These are phyloP conservation scores for Pythium oligandrum DNA, from an alignment of 352 stramenopile species.

Conservation along the genomic window DNA sequence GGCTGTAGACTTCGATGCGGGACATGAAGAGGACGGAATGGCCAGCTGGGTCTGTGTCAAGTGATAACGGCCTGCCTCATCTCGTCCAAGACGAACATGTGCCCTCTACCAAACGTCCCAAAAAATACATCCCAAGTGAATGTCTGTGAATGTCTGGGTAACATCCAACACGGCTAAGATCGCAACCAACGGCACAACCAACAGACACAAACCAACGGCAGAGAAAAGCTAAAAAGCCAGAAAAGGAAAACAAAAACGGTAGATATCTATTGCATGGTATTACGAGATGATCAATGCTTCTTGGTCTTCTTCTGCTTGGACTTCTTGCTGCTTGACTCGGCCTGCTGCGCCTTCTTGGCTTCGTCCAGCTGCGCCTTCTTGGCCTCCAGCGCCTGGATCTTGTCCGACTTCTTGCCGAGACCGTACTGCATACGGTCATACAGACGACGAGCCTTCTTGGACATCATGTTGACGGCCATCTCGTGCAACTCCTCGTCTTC, in stretches of 20 bases:
- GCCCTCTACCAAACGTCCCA: too few species aligned
- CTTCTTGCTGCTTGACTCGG: constrained; percentile 24
- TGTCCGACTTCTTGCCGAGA: constrained; percentile 83
- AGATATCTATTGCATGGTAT: not conserved
- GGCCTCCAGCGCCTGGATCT: constrained; percentile 78
- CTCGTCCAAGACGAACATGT: too few species aligned
- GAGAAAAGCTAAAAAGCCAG: too few species aligned
- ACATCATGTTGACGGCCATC: constrained; percentile 90
- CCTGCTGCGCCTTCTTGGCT: constrained; percentile 42
- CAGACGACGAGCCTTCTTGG: constrained; percentile 89
- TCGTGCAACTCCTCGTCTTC: constrained; percentile 79
- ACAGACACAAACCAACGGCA: too few species aligned
- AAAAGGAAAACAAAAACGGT: not conserved
- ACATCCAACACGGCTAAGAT: too few species aligned
- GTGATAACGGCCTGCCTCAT: too few species aligned
- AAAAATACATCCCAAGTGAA: too few species aligned
- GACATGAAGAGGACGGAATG: too few species aligned
- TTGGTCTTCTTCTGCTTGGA: not conserved
- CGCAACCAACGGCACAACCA: too few species aligned
- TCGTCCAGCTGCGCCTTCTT: constrained; percentile 69
- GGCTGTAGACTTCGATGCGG: too few species aligned
- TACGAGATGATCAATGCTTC: not conserved
- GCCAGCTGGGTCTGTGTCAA: too few species aligned
- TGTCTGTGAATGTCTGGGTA: too few species aligned
- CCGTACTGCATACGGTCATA: constrained; percentile 92